Evolutionary conservation across 306 rosid species (phyloP), one percentile per base, ranked within the genome.

Genomic region (Prunus salicina): DNA sequence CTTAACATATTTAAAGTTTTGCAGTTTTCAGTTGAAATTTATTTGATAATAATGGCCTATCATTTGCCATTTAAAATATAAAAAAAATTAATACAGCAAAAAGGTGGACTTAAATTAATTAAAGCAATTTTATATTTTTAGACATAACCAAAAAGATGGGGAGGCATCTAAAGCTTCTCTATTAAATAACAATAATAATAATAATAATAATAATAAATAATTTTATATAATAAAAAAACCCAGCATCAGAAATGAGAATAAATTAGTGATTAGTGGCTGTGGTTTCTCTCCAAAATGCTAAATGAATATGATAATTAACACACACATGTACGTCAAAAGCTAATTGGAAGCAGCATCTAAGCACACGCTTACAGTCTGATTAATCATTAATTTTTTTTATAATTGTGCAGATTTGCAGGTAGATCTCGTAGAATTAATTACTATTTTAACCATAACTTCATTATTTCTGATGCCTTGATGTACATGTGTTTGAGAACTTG

Each of bases 361-460:
- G 15, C 76, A 74, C 72, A 52, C 71, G 73, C 73, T 64, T 55
- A 71, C 77, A 52, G 74, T 52, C 24, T 71, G 16, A 34, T 49
- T 62, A 62, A 60, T 64, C 56, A 64, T 47, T 11, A 47, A 24
- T 56, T 53, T 64, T 53, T 64, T 66, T 76, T 12, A 38, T 32
- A 56, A 24, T 49, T 47, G 62, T 67, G 78, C 69, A 19, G 81
- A 57, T 24, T 58, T 24, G 28, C 68, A 58, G 43, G 76, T 77
- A 77, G 79, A 79, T 71, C 86, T 74, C 65, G 47, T n/a, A 3
- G 46, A 43, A 63, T 18, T 30, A 70, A 75, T 67, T 50, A 34
- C 32, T 18, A 27, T 63, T 28, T 73, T 68, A 24, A 12, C n/a
- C 15, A 50, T 11, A 20, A 67, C 43, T 71, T 64, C 67, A 76